Base-by-base conservation (phyloP, 2,329 filamentous ascomycete genomes). In the Fusarium succisae region DNA sequence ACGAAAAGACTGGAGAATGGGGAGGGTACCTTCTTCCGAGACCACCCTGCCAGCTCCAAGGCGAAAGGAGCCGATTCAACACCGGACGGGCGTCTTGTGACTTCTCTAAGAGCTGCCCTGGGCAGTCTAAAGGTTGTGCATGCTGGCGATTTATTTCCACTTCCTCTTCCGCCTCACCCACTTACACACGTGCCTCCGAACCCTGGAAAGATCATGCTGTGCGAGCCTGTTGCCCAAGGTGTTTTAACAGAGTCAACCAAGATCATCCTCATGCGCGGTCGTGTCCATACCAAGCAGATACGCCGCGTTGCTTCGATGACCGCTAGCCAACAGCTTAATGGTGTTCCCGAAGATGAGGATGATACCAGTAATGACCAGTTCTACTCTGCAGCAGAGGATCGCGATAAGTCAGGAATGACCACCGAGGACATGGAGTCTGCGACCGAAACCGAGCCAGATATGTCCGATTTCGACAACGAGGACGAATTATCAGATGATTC, bases 151-250 rank as follows among this genome's bases (percentile, higher is more conserved):
- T 82, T 96, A 57, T 91, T 93, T 70, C 88, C 89, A 15, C 85
- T 99, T 45, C 93, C 94, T 18, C 86, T 98, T 35, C 90, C 93
- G 14, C 90, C 94, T 6, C 95, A 98, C 82, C 93, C 95, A 18
- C 92, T 97, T 72, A 97, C 95, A 14, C 94, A 98, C 82, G 90
- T 93, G 24, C 91, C 94, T 30, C 90, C 94, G 20, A 94, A 94
- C 47, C 94, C 95, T 0, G 96, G 94, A 47, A 95, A 93, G 83
- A 93, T 98, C 69, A 91, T 94, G 54, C 90, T 97, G n/a, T 98
- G 95, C 80, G 96, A 99, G 81, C 96, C 96, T 14, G 95, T 98
- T 22, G 91, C 94, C 11, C 96, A 99, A 82, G 96, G 96, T 14
- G 82, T 96, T 10, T 81, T 99, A 53, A 88, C 91, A 14, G 88